Evolutionary conservation across 2,329 filamentous ascomycete genomes (phyloP), one percentile per base, ranked within the genome.

Genomic region (Emmonsiellopsis sp.): DNA sequence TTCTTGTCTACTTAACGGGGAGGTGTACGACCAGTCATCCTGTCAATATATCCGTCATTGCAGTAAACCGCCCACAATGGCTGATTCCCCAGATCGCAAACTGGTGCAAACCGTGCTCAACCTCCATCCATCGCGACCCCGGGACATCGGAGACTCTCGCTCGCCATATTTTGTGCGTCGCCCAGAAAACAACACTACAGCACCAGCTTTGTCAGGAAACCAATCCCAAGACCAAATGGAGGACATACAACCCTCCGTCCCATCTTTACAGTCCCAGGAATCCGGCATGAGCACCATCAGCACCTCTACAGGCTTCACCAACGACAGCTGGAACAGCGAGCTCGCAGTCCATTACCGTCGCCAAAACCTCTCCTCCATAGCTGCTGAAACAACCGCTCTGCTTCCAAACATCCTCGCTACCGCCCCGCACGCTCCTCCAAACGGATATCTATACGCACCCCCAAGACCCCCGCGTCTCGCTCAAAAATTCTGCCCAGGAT

Each of bases 381-480:
- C 78, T 5, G 63, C 66, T 49, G 77, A 81, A 59, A 82, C 79
- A 8, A 70, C 68, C 38, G 57, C 58, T 2, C 65, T 74, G 5
- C 71, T 82, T 0, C 78, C 78, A 1, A 66, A 62, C 7, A 71
- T 82, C 30, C 66, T 82, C 2, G 55, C 65, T 10, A 63, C 74
- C 16, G 62, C 78, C 3, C 77, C 76, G 2, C 59, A 71, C 40
- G 62, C 56, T 65, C 74, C 59, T 52, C 62, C 61, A 57, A 65
- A 57, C 67, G 77, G 50, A 64, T 73, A 64, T 58, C 65, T 60
- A 55, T 75, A 63, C 51, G 66, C 68, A 35, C 63, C 70, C 20
- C 62, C 67, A 32, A 65, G 63, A 6, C 64, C 75, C 1, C 67
- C 71, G 5, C 63, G 62, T 0, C 71, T 83, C 10, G 63, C 71